Conservation (phyloP, 2,329 filamentous ascomycete genomes). For the Hymenoscyphus occultus region DNA sequence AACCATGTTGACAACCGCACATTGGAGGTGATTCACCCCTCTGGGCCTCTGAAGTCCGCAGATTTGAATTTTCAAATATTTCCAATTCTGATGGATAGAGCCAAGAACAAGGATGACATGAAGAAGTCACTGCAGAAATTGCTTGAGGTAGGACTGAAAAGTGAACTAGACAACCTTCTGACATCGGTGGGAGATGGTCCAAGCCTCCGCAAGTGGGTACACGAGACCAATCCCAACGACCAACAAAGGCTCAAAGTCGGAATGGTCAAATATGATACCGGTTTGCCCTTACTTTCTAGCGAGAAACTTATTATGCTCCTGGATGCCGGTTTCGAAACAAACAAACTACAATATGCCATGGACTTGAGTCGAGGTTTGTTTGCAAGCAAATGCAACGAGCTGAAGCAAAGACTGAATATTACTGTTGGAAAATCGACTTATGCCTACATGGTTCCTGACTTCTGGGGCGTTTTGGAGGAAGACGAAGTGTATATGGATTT, state of each 20-base stretch:
- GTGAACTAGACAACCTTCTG: constrained; percentile 52
- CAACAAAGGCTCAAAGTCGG: constrained; percentile 36
- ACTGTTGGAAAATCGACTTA: constrained; percentile 59
- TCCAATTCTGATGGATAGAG: constrained; percentile 61
- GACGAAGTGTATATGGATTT: constrained; percentile 68
- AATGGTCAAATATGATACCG: constrained; percentile 24
- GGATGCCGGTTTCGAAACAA: constrained; percentile 57
- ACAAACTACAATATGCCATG: constrained; percentile 47
- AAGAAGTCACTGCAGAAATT: constrained; percentile 47
- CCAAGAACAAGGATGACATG: constrained; percentile 46
- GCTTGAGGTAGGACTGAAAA: constrained; percentile 48
- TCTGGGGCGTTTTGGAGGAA: constrained; percentile 55
- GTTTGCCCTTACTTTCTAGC: constrained; percentile 34
- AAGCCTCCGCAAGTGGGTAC: constrained; percentile 53
- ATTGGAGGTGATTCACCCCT: constrained; percentile 59
- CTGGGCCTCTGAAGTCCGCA: constrained; percentile 48
- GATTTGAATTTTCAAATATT: constrained; percentile 67
- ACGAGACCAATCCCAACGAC: constrained; percentile 43
- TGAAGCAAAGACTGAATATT: constrained; percentile 58
- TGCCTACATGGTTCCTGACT: constrained; percentile 67
- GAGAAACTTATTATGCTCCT: constrained; percentile 56
- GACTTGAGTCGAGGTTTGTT: constrained; percentile 39
- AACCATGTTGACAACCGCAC: constrained; percentile 53
- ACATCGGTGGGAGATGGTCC: constrained; percentile 49
- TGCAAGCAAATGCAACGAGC: constrained; percentile 23